These are phyloP conservation scores for Fusarium verticillioides DNA, from an alignment of 2,329 filamentous ascomycete genomes.

Conservation along the genomic window DNA sequence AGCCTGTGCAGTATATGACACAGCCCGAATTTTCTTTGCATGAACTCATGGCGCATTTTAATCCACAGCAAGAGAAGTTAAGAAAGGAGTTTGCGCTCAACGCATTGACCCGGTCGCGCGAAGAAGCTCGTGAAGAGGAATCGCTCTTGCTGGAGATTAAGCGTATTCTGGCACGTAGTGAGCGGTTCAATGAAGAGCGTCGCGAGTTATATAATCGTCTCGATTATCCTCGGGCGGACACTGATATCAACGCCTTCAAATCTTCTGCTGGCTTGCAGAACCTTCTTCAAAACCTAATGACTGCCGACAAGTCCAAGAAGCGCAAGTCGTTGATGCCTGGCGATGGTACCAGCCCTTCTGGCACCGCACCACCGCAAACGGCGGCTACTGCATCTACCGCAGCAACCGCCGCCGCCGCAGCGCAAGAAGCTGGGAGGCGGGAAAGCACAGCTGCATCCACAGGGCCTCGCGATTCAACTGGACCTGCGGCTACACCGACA, in stretches of 20 bases:
- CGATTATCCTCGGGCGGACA: conserved; percentile 77
- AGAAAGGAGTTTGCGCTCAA: conserved; percentile 88
- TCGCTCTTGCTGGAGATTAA: conserved; percentile 89
- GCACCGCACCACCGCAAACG: conserved; percentile 50
- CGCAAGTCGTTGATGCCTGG: conserved; percentile 75
- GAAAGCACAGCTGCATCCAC: conserved; percentile 64
- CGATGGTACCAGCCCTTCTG: conserved; percentile 63
- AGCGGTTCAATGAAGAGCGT: conserved; percentile 87
- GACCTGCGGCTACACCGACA: conserved; percentile 49
- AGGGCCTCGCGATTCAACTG: conserved; percentile 50
- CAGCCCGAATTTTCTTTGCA: conserved; percentile 84
- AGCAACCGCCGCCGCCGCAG: conserved; percentile 39
- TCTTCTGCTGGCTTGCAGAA: conserved; percentile 82
- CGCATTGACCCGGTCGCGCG: conserved; percentile 80
- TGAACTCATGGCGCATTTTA: conserved; percentile 87
- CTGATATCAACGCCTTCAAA: conserved; percentile 82
- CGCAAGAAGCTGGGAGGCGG: conserved; percentile 57
- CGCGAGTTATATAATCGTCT: conserved; percentile 87
- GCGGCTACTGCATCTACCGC: conserved; percentile 28
- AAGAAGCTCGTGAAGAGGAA: conserved; percentile 93
- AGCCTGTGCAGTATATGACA: conserved; percentile 87
- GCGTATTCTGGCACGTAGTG: conserved; percentile 87
- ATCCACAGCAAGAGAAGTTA: conserved; percentile 79
- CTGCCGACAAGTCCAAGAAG: conserved; percentile 89
- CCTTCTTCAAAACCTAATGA: conserved; percentile 84